Evolutionary conservation across 2,329 filamentous ascomycete genomes (phyloP).

Genomic region (Epichloe sibirici): DNA sequence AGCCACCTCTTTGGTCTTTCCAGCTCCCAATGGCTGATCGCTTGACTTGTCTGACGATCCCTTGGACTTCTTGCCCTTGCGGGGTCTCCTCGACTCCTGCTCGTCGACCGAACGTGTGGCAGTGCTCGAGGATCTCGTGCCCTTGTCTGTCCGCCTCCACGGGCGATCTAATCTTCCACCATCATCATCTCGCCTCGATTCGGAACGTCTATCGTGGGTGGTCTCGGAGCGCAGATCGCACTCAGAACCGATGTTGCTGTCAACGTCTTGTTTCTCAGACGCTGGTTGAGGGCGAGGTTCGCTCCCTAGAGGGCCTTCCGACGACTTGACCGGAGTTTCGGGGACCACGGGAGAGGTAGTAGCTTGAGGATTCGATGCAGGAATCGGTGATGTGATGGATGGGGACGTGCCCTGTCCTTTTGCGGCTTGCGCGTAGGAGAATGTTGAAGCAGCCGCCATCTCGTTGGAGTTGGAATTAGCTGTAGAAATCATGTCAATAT

Average conservation of each 20-base stretch:
- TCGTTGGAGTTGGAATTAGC: conserved; percentile 17
- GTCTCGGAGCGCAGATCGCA: conserved; percentile 24
- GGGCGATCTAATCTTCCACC: conserved; percentile 26
- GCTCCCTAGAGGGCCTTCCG: conserved; percentile 12
- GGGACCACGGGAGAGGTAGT: conserved; percentile 13
- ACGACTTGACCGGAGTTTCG: conserved; percentile 16
- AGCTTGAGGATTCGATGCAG: conserved; percentile 14
- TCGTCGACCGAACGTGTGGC: conserved; percentile 58
- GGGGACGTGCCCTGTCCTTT: conserved; percentile 52
- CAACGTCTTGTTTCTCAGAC: conserved; percentile 22
- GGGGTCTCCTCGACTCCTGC: conserved; percentile 28
- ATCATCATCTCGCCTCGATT: conserved; percentile 27
- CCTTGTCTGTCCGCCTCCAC: conserved; percentile 30
- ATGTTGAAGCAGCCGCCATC: conserved; percentile 49
- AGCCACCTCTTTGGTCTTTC: conserved; percentile 38
- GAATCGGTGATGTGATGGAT: conserved; percentile 16
- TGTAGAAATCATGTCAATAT: conserved; percentile 13
- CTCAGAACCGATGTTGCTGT: conserved; percentile 24
- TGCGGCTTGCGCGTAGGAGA: conserved; percentile 93
- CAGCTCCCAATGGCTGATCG: conserved; percentile 40
- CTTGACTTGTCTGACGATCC: conserved; percentile 27
- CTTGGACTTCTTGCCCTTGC: conserved; percentile 51
- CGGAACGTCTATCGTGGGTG: conserved; percentile 19
- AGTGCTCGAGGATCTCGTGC: conserved; percentile 49
- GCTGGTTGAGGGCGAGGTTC: conserved; percentile 11